Conservation (phyloP, 148 eudicot genomes). For the Silene latifolia region DNA sequence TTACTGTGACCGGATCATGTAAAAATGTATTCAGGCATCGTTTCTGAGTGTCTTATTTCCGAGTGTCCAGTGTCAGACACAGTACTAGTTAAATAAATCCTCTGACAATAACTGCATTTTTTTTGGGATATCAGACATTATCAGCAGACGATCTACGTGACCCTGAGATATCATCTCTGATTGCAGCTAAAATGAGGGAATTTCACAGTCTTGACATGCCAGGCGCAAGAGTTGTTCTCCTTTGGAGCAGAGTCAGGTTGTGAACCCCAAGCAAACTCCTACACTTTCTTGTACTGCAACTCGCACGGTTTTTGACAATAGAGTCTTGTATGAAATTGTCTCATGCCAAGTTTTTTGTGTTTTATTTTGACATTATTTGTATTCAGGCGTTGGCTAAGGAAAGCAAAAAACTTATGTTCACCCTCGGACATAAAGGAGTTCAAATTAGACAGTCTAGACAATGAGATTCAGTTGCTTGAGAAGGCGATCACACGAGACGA, state of each 20-base stretch:
- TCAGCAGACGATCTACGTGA: slow-evolving; percentile 74
- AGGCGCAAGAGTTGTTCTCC: slow-evolving; percentile 49
- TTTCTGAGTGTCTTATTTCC: no score
- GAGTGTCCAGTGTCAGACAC: no score
- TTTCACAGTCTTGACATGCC: slow-evolving; percentile 88
- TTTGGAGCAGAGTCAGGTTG: slow-evolving; percentile 79
- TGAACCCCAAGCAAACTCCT: neutral
- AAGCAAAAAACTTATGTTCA: slow-evolving; percentile 62
- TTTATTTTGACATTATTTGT: neutral
- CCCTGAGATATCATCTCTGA: slow-evolving; percentile 58
- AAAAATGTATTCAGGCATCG: no score
- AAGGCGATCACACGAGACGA: slow-evolving; percentile 37
- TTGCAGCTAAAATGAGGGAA: slow-evolving; percentile 80
- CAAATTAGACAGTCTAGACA: slow-evolving; percentile 49
- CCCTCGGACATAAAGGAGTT: slow-evolving; percentile 43
- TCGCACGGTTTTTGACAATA: no score
- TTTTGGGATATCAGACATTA: slow-evolving; percentile 54
- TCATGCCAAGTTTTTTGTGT: no score
- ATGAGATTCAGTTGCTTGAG: slow-evolving; percentile 58
- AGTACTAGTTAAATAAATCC: no score
- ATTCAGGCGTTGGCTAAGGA: slow-evolving; percentile 59
- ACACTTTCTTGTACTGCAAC: no score
- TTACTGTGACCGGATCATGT: neutral
- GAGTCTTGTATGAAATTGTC: no score
- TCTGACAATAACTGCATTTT: no score